Conservation (phyloP, 768 basidiomycete species). For the Jaapia argillacea region DNA sequence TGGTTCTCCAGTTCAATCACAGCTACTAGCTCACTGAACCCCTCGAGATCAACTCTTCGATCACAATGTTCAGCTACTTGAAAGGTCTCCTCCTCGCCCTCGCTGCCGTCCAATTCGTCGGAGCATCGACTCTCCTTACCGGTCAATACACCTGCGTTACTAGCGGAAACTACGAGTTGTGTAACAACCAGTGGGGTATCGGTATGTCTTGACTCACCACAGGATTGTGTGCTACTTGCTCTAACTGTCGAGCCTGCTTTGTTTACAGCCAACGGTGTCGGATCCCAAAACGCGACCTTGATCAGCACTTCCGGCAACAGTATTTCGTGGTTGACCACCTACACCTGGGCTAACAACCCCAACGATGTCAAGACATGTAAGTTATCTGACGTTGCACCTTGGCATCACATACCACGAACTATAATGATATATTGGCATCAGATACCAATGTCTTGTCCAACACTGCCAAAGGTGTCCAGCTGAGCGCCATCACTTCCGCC, state of each 20-base stretch:
- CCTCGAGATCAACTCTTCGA: no score
- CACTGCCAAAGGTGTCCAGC: conserved; percentile 38
- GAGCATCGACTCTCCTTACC: conserved; percentile 19
- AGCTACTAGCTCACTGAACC: no score
- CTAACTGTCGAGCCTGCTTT: neutral
- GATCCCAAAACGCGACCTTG: conserved; percentile 39
- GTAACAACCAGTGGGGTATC: conserved; percentile 49
- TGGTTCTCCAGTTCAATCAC: no score
- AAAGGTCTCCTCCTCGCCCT: no score
- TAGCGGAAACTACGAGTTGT: conserved; percentile 38
- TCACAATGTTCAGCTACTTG: no score
- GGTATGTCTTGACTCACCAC: conserved; percentile 15
- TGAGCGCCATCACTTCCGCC: conserved; percentile 8
- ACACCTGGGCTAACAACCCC: conserved; percentile 38
- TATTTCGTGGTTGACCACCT: conserved; percentile 44
- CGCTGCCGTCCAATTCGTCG: no score
- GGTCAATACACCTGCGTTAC: conserved; percentile 35
- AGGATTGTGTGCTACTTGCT: no score
- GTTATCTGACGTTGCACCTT: conserved; percentile 7
- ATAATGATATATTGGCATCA: conserved; percentile 9
- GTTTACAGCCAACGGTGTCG: conserved; percentile 30
- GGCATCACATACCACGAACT: neutral
- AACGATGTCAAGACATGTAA: conserved; percentile 50
- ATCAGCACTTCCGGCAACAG: conserved; percentile 24
- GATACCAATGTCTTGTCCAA: conserved; percentile 41